Conservation (phyloP, 495 filamentous ascomycete species). For the Hyaloscypha variabilis region DNA sequence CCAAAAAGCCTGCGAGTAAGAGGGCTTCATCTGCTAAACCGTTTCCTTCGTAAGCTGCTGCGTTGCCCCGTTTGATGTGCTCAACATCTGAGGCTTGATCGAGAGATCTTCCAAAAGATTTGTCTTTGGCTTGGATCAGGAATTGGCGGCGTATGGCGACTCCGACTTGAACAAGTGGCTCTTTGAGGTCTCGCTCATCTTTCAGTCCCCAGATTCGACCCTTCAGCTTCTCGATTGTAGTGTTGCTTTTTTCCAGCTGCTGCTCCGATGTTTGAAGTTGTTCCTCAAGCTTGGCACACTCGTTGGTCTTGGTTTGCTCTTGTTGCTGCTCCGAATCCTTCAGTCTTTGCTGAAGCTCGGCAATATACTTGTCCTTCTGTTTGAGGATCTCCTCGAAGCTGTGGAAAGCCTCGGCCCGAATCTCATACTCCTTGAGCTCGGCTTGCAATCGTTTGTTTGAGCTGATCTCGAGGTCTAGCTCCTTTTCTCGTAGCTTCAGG, state of each 20-base stretch:
- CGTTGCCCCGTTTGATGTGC: not conserved
- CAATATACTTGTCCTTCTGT: too few species aligned
- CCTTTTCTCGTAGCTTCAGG: not conserved
- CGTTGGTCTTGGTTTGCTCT: too few species aligned
- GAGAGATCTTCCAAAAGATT: not conserved
- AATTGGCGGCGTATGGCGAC: not conserved
- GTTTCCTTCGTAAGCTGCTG: not conserved
- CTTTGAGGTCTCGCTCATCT: not conserved
- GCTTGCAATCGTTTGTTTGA: not conserved
- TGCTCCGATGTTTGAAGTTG: not conserved
- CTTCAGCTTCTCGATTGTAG: not conserved
- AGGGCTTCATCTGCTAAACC: not conserved
- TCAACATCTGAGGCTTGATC: not conserved
- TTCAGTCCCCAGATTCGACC: not conserved
- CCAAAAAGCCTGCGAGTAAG: not conserved
- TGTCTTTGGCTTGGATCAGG: not conserved
- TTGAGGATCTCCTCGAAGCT: too few species aligned
- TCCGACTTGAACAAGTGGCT: not conserved
- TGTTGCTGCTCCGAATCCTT: too few species aligned
- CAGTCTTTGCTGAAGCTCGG: too few species aligned
- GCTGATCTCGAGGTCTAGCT: not conserved
- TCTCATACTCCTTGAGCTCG: slow-evolving; percentile 4
- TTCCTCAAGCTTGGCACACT: too few species aligned
- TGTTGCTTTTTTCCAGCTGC: not conserved
- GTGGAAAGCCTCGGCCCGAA: not conserved